These are phyloP conservation scores for Arabis hirsuta DNA, from an alignment of 345 rosid genomes.

Conservation along the genomic window DNA sequence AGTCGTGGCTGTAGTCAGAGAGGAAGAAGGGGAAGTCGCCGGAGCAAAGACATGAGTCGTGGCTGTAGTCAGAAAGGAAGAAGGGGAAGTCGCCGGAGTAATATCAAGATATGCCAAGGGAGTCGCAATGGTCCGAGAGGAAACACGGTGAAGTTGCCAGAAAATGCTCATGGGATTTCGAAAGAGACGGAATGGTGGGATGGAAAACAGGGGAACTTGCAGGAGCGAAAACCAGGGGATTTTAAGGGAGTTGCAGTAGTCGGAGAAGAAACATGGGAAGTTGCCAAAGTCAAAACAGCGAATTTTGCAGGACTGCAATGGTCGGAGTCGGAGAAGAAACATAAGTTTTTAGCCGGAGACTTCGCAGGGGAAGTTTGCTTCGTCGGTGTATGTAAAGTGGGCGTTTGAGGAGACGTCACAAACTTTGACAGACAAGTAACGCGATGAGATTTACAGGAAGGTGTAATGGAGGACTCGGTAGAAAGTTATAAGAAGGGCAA, in stretches of 20 bases:
- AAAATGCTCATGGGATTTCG: slow-evolving; percentile 30
- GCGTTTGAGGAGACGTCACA: slow-evolving; percentile 20
- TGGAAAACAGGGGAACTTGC: slow-evolving; percentile 3
- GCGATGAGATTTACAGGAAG: slow-evolving; percentile 28
- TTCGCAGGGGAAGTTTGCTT: neutral
- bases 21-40: slow-evolving; percentile 9
- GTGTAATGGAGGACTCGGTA: neutral
- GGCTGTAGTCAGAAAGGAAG: slow-evolving; percentile 25
- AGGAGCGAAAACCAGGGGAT: slow-evolving; percentile 24
- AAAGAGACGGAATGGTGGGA: neutral
- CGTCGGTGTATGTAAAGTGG: slow-evolving; percentile 34
- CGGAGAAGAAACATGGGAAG: neutral
- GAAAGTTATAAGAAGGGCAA: neutral
- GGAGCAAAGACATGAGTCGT: neutral
- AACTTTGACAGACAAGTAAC: slow-evolving; percentile 30
- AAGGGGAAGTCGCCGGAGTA: slow-evolving; percentile 13
- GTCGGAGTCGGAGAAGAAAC: slow-evolving; percentile 5
- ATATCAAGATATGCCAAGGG: slow-evolving; percentile 33
- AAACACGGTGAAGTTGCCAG: slow-evolving; percentile 24
- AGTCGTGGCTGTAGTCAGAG: slow-evolving; percentile 14
- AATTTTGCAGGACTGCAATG: slow-evolving; percentile 5
- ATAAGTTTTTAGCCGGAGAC: slow-evolving; percentile 36
- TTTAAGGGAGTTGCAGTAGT: slow-evolving; percentile 18
- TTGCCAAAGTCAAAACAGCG: slow-evolving; percentile 6
- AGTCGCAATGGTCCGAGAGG: slow-evolving; percentile 29